These are phyloP conservation scores for Mycena indigotica DNA, from an alignment of 768 basidiomycete genomes.

Conservation along the genomic window DNA sequence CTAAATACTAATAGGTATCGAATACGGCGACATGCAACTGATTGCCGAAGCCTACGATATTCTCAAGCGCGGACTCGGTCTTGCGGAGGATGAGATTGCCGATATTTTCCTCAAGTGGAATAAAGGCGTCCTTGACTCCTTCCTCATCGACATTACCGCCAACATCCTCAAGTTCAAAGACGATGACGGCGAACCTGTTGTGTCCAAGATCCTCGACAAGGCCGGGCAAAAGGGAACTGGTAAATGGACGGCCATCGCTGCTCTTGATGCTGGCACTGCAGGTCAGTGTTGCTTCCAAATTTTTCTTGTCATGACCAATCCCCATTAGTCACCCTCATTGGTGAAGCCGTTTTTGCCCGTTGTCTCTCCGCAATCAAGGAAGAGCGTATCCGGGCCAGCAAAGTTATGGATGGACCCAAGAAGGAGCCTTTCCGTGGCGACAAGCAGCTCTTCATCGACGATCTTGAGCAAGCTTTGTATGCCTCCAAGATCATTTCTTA, in stretches of 20 bases:
- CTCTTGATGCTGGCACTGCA: slow-evolving; percentile 87
- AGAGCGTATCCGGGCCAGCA: slow-evolving; percentile 92
- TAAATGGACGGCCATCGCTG: slow-evolving; percentile 98
- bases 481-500: slow-evolving; percentile 99
- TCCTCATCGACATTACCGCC: slow-evolving; percentile 97
- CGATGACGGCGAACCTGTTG: slow-evolving; percentile 88
- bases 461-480: slow-evolving; percentile 98
- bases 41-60: slow-evolving; percentile 99
- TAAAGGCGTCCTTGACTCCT: slow-evolving; percentile 98
- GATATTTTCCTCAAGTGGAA: slow-evolving; percentile 96
- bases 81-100: slow-evolving; percentile 86
- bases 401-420: slow-evolving; percentile 85
- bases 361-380: slow-evolving; percentile 97
- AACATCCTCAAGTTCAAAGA: slow-evolving; percentile 98
- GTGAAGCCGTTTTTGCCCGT: slow-evolving; percentile 98
- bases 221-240: slow-evolving; percentile 99
- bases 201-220: slow-evolving; percentile 91
- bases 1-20: slow-evolving; percentile 72
- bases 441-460: slow-evolving; percentile 98
- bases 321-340: slow-evolving; percentile 88
- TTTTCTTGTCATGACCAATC: slow-evolving; percentile 7
- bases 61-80: slow-evolving; percentile 92
- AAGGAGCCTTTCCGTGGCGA: slow-evolving; percentile 94
- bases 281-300: slow-evolving; percentile 47
- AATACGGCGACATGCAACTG: slow-evolving; percentile 99